Evolutionary conservation across 73 alveolate species (phyloP).

Genomic region (Paramecium tetraurelia): DNA sequence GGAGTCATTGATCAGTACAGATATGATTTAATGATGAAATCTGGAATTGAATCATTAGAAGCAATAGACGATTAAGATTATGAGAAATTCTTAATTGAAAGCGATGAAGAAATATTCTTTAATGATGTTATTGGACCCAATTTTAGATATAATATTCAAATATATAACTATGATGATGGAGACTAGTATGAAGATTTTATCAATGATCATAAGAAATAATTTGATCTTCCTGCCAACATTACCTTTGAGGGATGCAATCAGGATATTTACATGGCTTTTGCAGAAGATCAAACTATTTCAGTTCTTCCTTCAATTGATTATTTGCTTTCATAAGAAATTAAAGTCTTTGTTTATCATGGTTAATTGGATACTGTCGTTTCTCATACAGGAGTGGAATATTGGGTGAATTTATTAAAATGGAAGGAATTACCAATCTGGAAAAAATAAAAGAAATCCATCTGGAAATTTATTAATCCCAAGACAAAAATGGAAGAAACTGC

Average conservation of each 20-base stretch:
- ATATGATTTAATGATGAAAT: background rate
- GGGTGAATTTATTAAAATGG: background rate
- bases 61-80: background rate
- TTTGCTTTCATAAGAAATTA: background rate
- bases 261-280: slow-evolving; percentile 14
- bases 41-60: background rate
- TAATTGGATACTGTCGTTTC: slow-evolving; percentile 36
- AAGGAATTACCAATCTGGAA: background rate
- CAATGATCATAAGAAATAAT: background rate
- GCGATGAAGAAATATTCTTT: slow-evolving; percentile 9
- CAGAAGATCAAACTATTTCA: background rate
- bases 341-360: slow-evolving; percentile 28
- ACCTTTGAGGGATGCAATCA: background rate
- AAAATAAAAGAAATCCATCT: background rate
- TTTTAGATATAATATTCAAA: background rate
- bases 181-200: background rate
- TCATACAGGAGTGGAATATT: background rate
- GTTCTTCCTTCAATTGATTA: background rate
- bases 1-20: slow-evolving; percentile 17
- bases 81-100: background rate
- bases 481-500: background rate
- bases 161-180: background rate
- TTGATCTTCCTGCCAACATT: background rate
- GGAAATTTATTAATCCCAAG: background rate
- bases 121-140: slow-evolving; percentile 12